These are phyloP conservation scores for Capsicum chinense DNA, from an alignment of 257 asterid genomes.

Conservation along the genomic window DNA sequence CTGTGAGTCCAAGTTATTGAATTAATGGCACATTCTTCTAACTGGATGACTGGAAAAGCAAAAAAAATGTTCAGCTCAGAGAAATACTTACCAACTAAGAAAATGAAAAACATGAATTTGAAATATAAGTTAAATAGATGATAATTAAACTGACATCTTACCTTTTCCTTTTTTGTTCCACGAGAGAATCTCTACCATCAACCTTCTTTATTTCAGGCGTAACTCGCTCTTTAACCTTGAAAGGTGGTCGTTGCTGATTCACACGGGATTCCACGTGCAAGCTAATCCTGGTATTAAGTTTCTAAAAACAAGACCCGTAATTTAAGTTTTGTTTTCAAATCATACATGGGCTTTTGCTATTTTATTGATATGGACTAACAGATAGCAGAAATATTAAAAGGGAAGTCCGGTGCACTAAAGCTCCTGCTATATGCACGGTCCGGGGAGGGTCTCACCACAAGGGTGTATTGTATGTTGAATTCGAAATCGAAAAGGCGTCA, in stretches of 20 bases:
- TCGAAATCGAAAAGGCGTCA: too few species aligned
- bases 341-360: neutral
- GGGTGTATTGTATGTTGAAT: too few species aligned
- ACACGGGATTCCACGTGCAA: neutral
- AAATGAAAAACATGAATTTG: neutral
- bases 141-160: slow-evolving; percentile 32
- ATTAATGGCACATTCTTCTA: slow-evolving; percentile 38
- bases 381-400: neutral
- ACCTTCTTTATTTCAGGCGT: too few species aligned
- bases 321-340: neutral
- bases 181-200: slow-evolving; percentile 39
- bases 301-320: neutral
- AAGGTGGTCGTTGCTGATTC: too few species aligned
- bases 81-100: slow-evolving; percentile 22
- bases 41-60: slow-evolving; percentile 72
- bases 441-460: too few species aligned
- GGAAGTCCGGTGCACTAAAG: too few species aligned
- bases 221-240: too few species aligned
- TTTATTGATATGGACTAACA: neutral
- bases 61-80: slow-evolving; percentile 33
- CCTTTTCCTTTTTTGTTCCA: slow-evolving; percentile 92
- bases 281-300: neutral
- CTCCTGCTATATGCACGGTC: too few species aligned
- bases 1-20: too few species aligned
- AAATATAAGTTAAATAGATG: neutral